phyloP scores from a whole-genome alignment of 2,329 filamentous ascomycete genomes.

The Fusarium ambrosium region DNA sequence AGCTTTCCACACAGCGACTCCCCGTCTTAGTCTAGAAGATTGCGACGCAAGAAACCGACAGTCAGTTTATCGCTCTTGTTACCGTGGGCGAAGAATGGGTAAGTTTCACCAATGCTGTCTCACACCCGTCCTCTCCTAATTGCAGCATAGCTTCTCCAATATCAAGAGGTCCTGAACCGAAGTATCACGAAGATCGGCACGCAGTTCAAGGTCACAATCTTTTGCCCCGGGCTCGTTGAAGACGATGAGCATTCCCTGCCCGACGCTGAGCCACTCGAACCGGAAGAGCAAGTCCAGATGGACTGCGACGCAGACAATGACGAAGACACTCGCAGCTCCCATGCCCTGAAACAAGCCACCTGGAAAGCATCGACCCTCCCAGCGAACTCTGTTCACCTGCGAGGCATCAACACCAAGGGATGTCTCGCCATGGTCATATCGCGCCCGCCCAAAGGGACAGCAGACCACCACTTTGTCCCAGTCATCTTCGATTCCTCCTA shows the following conservation, averaged over 20 bases:
- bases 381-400: background rate
- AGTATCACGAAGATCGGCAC: background rate
- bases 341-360: background rate
- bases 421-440: background rate
- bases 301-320: background rate
- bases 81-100: background rate
- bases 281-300: background rate
- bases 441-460: background rate
- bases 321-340: background rate
- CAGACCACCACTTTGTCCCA: background rate
- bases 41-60: background rate
- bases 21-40: background rate
- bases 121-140: background rate
- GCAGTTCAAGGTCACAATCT: background rate
- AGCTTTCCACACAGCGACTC: background rate
- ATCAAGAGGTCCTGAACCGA: background rate
- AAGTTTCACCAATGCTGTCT: background rate
- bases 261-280: background rate
- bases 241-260: background rate
- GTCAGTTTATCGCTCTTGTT: background rate
- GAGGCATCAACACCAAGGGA: background rate
- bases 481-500: background rate
- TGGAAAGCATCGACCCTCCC: background rate
- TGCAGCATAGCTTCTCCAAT: background rate
- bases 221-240: background rate